phyloP scores from a whole-genome alignment of 1,139 yeast species.

The Lodderomyces pseudojiufengensis region DNA sequence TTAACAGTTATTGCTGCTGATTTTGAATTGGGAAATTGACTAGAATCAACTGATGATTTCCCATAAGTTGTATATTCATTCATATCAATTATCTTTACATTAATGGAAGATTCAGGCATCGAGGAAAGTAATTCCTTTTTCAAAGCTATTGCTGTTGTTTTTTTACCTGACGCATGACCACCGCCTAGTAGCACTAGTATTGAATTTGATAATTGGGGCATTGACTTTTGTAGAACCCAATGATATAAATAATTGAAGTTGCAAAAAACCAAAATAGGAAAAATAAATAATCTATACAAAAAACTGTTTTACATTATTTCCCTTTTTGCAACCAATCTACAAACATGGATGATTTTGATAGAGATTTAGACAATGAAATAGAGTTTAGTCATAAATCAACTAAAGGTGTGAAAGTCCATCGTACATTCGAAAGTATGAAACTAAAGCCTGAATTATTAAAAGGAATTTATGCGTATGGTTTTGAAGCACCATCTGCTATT shows the following conservation, averaged over 20 bases:
- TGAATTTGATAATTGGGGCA: slow-evolving; percentile 10
- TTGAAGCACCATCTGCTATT: slow-evolving; percentile 91
- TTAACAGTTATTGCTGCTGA: slow-evolving; percentile 32
- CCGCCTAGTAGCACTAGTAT: slow-evolving; percentile 63
- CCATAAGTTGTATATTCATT: slow-evolving; percentile 15
- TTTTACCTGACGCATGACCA: slow-evolving; percentile 71
- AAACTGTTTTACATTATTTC: too few relatives aligned
- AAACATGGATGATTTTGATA: slow-evolving; percentile 42
- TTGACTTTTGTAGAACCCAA: too few relatives aligned
- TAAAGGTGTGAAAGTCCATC: slow-evolving; percentile 56
- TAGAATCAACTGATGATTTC: slow-evolving; percentile 13
- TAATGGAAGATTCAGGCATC: slow-evolving; percentile 19
- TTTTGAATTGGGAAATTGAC: slow-evolving; percentile 19
- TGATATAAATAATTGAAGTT: too few relatives aligned
- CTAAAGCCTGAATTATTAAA: slow-evolving; percentile 62
- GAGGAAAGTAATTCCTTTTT: slow-evolving; percentile 23
- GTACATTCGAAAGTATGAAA: slow-evolving; percentile 76
- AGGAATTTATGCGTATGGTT: slow-evolving; percentile 89
- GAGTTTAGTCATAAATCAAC: slow-evolving; percentile 54
- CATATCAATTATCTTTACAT: slow-evolving; percentile 42
- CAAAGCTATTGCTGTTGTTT: slow-evolving; percentile 33
- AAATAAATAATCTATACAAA: too few relatives aligned
- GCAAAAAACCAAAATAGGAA: too few relatives aligned
- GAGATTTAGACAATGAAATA: slow-evolving; percentile 53
- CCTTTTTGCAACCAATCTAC: background rate